Evolutionary conservation across 306 rosid species (phyloP).

Genomic region (Quercus rubra): DNA sequence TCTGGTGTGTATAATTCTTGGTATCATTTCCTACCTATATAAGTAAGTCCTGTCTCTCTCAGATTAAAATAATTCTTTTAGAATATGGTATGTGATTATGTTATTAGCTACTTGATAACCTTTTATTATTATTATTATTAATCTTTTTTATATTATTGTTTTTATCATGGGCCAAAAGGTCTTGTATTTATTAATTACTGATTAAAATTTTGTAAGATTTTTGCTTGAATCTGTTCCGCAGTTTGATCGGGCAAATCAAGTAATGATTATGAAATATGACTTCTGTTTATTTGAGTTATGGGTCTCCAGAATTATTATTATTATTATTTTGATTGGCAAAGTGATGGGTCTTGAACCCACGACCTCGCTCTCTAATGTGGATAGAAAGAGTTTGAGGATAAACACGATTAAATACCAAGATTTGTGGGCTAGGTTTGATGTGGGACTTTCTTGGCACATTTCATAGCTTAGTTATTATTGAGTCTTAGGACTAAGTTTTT

Average conservation of each 20-base stretch:
- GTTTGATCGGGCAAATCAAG: background rate
- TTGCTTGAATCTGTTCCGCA: background rate
- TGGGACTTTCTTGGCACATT: too few relatives aligned
- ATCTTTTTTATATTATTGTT: background rate
- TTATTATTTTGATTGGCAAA: too few relatives aligned
- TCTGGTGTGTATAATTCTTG: constrained; percentile 75
- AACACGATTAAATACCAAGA: too few relatives aligned
- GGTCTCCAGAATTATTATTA: background rate
- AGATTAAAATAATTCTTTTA: background rate
- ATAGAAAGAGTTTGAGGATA: too few relatives aligned
- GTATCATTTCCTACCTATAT: constrained; percentile 61
- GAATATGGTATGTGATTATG: constrained; percentile 6
- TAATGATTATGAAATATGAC: background rate
- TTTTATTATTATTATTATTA: too few relatives aligned
- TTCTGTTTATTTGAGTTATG: background rate
- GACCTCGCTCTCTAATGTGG: too few relatives aligned
- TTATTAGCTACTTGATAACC: background rate
- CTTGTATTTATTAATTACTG: background rate
- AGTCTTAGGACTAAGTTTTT: too few relatives aligned
- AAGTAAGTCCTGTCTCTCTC: constrained; percentile 46
- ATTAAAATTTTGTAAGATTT: background rate
- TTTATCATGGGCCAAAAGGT: background rate
- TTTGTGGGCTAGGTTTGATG: too few relatives aligned
- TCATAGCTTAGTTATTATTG: too few relatives aligned
- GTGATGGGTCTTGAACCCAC: too few relatives aligned